phyloP scores from a whole-genome alignment of 2,329 filamentous ascomycete species.

The Lithohypha guttulata region DNA sequence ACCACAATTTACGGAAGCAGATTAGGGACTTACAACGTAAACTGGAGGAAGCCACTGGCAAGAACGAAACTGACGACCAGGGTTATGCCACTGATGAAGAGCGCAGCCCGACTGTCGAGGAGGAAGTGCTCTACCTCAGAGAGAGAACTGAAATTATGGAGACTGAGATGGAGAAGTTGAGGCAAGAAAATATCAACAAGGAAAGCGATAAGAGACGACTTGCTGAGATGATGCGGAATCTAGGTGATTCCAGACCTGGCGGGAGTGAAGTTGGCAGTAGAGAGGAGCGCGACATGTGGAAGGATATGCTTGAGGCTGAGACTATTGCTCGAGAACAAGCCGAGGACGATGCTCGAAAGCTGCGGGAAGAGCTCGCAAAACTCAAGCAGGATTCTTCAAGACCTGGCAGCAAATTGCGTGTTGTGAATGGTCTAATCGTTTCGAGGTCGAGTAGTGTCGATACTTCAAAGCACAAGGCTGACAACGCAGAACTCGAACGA shows the following conservation, averaged over 20 bases:
- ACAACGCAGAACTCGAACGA: constrained; percentile 65
- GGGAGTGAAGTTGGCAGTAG: constrained; percentile 40
- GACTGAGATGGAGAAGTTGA: constrained; percentile 69
- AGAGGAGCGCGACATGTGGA: constrained; percentile 67
- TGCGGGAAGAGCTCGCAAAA: constrained; percentile 74
- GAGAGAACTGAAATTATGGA: constrained; percentile 79
- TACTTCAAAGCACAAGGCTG: constrained; percentile 44
- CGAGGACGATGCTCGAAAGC: constrained; percentile 74
- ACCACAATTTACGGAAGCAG: constrained; percentile 67
- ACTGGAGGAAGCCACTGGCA: constrained; percentile 39
- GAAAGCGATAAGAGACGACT: constrained; percentile 81
- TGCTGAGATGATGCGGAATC: constrained; percentile 63
- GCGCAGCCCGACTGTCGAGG: constrained; percentile 47
- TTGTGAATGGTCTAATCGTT: constrained; percentile 26
- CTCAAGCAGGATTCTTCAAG: constrained; percentile 40
- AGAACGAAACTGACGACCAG: constrained; percentile 37
- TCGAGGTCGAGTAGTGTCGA: constrained; percentile 33
- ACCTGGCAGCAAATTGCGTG: constrained; percentile 22
- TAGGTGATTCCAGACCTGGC: constrained; percentile 43
- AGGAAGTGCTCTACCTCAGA: constrained; percentile 73
- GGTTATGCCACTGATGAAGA: constrained; percentile 48
- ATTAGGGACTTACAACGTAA: constrained; percentile 81
- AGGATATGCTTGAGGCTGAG: constrained; percentile 86
- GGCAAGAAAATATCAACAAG: constrained; percentile 63
- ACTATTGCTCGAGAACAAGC: constrained; percentile 78